Evolutionary conservation across 208 protist genomes (phyloP).

Genomic region (Trypanosoma lewisi): DNA sequence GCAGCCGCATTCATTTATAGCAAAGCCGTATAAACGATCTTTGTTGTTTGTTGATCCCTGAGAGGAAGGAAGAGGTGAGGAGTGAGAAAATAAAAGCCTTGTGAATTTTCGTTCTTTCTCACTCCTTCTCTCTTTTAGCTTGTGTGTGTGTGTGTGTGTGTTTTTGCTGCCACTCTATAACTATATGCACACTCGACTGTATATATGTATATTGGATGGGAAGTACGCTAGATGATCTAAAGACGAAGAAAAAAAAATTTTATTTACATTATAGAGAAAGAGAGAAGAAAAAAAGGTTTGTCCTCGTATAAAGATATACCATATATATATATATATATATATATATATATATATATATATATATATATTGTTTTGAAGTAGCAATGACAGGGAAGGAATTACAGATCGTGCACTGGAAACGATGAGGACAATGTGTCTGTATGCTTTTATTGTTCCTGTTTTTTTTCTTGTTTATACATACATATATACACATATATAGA

Average conservation of each 20-base stretch:
- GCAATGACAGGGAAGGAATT: no score
- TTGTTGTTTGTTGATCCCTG: neutral
- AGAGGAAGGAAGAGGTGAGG: neutral
- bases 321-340: neutral
- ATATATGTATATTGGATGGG: constrained; percentile 5
- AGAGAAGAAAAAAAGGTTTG: neutral
- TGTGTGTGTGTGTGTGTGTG: neutral
- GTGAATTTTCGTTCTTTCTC: neutral
- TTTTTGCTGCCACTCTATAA: neutral
- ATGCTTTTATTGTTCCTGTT: no score
- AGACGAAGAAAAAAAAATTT: neutral
- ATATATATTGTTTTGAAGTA: neutral
- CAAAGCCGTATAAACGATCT: constrained; percentile 9
- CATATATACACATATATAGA: no score
- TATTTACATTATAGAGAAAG: neutral
- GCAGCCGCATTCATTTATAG: constrained; percentile 40
- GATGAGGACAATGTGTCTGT: no score
- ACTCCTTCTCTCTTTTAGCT: neutral
- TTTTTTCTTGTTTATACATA: neutral
- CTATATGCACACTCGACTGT: neutral
- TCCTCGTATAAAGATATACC: neutral
- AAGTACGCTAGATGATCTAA: neutral
- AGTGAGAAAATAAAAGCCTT: neutral
- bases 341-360: neutral
- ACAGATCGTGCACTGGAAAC: no score